Base-by-base conservation (phyloP, 1,284 basidiomycete genomes). In the Coniferiporia weirii region DNA sequence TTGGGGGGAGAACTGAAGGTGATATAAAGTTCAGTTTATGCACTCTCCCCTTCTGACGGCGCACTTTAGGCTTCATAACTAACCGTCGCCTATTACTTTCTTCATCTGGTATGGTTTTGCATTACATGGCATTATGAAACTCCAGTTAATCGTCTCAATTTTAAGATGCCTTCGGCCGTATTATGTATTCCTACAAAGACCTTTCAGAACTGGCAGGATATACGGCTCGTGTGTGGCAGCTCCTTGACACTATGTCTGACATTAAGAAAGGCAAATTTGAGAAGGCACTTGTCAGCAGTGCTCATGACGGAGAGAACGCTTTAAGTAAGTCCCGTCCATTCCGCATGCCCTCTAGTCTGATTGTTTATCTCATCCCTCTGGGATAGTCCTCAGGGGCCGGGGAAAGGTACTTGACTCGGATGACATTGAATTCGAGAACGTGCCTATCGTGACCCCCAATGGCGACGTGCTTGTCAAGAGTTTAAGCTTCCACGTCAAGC, bases 111-210 rank as follows among this genome's bases (percentile, higher is more conserved):
- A 64, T 51, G 34, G 34, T 44, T n/a, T n/a, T 44, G 45, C 19
- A 13, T 54, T 43, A 22, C 17, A 48, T 40, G 8, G 32, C 15
- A 35, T 8, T 40, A 27, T 15, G 55, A 49, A 53, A 46, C 20
- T 45, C 19, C 38, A 22, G 17, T 58, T 20, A 51, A 19, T 7
- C 22, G 40, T 35, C 27, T 17, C 52, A 19, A 54, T 49, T 19
- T 22, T 20, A 58, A 87, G 88, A 91, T 74, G 89, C 88, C 2
- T 85, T 91, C 64, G 88, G 88, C 51, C 83, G 89, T 20, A 80
- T 90, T 7, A 96, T 98, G 93, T 97, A 96, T 72, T 94, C 92
- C 12, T 98, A 98, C 78, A 98, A 92, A 79, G 94, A 98, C 71
- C 79, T 99, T 3, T 89, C 93, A 5, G 96, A 99, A 72, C 83